Conservation (phyloP, 73 alveolate genomes). For the Paramecium sonneborni region DNA sequence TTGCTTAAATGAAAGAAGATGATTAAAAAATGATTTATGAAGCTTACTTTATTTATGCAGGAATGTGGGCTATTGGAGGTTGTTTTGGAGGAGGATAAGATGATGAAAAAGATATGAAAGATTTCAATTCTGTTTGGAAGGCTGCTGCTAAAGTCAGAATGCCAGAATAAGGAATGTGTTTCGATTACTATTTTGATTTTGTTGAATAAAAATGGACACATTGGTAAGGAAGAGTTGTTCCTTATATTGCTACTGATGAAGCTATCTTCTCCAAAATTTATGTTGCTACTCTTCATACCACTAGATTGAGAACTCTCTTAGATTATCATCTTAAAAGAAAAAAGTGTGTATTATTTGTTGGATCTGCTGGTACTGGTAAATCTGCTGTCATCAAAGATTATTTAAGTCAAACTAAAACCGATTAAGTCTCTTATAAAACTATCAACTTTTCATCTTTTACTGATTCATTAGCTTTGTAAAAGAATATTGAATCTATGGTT, state of each 20-base stretch:
- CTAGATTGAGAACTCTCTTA: conserved; percentile 90
- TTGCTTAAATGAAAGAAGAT: conserved; percentile 70
- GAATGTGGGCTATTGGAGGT: conserved; percentile 99
- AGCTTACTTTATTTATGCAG: conserved; percentile 93
- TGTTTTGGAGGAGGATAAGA: conserved; percentile 84
- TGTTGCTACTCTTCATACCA: conserved; percentile 96
- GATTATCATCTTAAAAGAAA: conserved; percentile 89
- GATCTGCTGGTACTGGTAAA: conserved; percentile 99
- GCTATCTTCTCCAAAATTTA: conserved; percentile 95
- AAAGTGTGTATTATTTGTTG: conserved; percentile 96
- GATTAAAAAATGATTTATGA: conserved; percentile 87
- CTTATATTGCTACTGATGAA: conserved; percentile 90
- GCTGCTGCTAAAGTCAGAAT: conserved; percentile 89
- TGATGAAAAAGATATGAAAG: conserved; percentile 81
- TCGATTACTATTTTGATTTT: conserved; percentile 92
- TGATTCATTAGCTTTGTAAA: conserved; percentile 93
- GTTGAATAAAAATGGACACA: conserved; percentile 89
- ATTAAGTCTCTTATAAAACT: conserved; percentile 76
- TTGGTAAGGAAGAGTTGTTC: conserved; percentile 91
- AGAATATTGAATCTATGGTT: conserved; percentile 93
- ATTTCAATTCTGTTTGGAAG: conserved; percentile 88
- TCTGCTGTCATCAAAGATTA: conserved; percentile 98
- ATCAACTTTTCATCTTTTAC: conserved; percentile 98
- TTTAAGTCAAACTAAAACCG: conserved; percentile 86
- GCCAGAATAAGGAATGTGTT: conserved; percentile 96